These are phyloP conservation scores for Mortierella claussenii DNA, from an alignment of 192 early-diverging fungal species.

Conservation along the genomic window DNA sequence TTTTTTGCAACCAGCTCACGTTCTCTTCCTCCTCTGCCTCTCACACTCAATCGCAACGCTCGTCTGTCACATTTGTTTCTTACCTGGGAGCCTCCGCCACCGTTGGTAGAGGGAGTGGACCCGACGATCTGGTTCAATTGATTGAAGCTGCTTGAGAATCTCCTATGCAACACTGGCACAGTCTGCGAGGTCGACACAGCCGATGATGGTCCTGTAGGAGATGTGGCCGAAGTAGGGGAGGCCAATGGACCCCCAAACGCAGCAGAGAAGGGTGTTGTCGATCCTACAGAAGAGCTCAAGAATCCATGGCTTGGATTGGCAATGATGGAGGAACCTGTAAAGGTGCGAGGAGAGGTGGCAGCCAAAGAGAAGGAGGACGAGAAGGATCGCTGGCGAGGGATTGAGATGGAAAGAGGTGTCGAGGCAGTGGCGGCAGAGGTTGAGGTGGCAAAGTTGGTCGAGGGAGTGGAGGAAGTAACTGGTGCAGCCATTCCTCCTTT, in stretches of 20 bases:
- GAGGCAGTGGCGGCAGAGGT: slow-evolving; percentile 1
- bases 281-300: not conserved
- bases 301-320: slow-evolving; percentile 38
- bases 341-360: slow-evolving; percentile 27
- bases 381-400: slow-evolving; percentile 48
- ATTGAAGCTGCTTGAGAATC: slow-evolving; percentile 48
- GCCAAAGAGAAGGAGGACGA: slow-evolving; percentile 36
- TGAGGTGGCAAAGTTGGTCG: not conserved
- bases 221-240: slow-evolving; percentile 11
- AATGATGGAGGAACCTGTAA: slow-evolving; percentile 35
- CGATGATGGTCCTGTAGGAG: not conserved
- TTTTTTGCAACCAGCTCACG: not conserved
- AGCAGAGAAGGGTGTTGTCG: slow-evolving; percentile 1
- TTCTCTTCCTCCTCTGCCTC: no score
- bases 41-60: not conserved
- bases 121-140: slow-evolving; percentile 42
- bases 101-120: slow-evolving; percentile 3
- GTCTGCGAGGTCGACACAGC: slow-evolving; percentile 7
- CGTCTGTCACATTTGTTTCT: not conserved
- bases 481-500: slow-evolving; percentile 16
- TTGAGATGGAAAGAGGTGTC: slow-evolving; percentile 22
- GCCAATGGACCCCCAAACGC: slow-evolving; percentile 8
- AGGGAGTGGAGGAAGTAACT: not conserved
- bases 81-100: slow-evolving; percentile 17
- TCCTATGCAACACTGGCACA: slow-evolving; percentile 31